Base-by-base conservation (phyloP, 192 early-diverging fungal genomes). In the Backusella australiensis region DNA sequence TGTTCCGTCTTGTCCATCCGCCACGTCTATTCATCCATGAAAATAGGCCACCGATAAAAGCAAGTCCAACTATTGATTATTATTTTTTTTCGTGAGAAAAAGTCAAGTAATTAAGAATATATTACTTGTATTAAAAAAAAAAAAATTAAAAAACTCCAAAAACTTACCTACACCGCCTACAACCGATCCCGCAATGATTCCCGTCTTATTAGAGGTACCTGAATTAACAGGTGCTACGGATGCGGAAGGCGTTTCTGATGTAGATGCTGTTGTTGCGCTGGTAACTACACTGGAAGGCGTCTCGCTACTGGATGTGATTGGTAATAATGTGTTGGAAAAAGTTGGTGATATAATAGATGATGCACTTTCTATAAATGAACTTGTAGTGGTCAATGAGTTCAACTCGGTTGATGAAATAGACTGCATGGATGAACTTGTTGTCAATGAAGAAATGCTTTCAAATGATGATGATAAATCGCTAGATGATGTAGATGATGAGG, bases 1-100 rank as follows among this genome's bases (percentile, higher is more conserved):
- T 53, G 19, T 36, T 21, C 0, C 53, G 46, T 34, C 32, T 63
- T n/a, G 70, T 76, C n/a, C 70, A 80, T 53, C 75, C 75, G n/a
- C 79, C 79, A 52, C 71, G 75, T 26, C 79, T 63, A 15, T 80
- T 80, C 34, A 80, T 67, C 41, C 74, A 80, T 15, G 79, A 68
- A 8, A 80, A 52, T 21, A 76, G 26, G 34, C 79, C 75, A 73
- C 56, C 75, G 67, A 80, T 66, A 4, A 80, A 49, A 19, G 70
- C 79, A 63, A 80, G 71, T 11, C 79, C 75, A 39, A 76, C 79
- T 80, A 67, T 9, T 36, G 38, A 39, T 12, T 39, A 66, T 26
- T 23, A 66, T 42, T 59, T 34, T 6, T 44, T 44, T 44, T 12
- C 5, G 42, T 9, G n/a, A 56, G n/a, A 23, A 23, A 56, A 56